Evolutionary conservation across 2,329 filamentous ascomycete species (phyloP), one percentile per base, ranked within the genome.

Genomic region (Phialophora tarda): DNA sequence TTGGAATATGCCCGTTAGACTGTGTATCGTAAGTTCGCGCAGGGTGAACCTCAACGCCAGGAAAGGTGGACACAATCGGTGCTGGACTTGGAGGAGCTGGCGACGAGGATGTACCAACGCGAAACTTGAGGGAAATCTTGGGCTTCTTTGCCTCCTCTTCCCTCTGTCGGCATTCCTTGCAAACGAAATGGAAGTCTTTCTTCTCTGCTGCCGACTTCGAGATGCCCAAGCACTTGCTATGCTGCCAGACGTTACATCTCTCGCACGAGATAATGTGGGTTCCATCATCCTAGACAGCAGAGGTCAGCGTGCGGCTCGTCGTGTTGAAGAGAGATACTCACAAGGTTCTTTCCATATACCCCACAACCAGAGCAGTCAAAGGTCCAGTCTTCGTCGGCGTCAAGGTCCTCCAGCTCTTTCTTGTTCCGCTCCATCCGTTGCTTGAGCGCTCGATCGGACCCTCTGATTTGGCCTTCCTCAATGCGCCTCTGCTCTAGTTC

Each of bases 181-280:
- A 98, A 70, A 97, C 78, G 74, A 97, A 97, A 68, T 91, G 88
- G 74, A 98, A 98, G 71, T 96, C 91, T 1, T 92, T 88, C 55
- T 88, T 84, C 70, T 97, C 94, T 0, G 93, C 93, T 69, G 93
- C 90, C 66, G 85, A 81, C 73, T 96, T 86, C 54, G 86, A 85
- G 69, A 98, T 91, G 48, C 89, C 90, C 66, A 97, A 86, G 75
- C 95, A 99, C 73, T 91, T 92, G 82, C 93, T 96, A 76, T 99
- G 95, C 77, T 98, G 94, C 95, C 95, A 99, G 56, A 96, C 89
- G 75, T 90, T 96, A 82, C 95, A 99, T 71, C 85, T 89, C 75
- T 99, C 95, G 79, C 95, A 99, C 30, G 93, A 91, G 70, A 99
- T 89, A 76, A 93, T 97, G 76, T 97, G 93, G 7, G 92, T 90